Evolutionary conservation across 805 yeast genomes (phyloP), one percentile per base, ranked within the genome.

Genomic region (Ogataea trehaloabstinens): DNA sequence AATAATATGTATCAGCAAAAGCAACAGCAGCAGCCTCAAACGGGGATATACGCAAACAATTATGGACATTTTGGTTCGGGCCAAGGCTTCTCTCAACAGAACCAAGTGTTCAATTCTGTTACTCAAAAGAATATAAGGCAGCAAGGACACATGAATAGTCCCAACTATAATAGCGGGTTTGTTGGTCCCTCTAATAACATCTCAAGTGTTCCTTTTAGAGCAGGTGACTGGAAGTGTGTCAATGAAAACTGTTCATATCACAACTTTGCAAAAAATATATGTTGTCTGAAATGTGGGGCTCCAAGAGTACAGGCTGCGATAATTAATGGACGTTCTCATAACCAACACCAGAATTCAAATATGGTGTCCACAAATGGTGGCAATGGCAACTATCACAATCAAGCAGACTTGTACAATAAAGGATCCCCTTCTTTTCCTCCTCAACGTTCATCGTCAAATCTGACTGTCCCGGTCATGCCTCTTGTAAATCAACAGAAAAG

Each of bases 211-310:
- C 96, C 96, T 21, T 90, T 90, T 64, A 75, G 97, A 52, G 96
- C 96, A 3, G 96, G 96, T 37, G 97, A 89, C 64, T 90, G 96
- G 96, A 89, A 88, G 61, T 90, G 96, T 67, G 70, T 76, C 19
- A 79, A 76, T 46, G 90, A 83, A 39, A 69, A 76, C 19, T 90
- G 96, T 60, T 73, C 80, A 24, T 90, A 90, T 61, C 96, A 89
- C 62, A 89, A 89, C 61, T 89, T 89, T 70, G 96, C 96, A 3
- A 89, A 89, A 56, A 89, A 89, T 60, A 70, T 86, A 41, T 79
- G 82, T 41, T 89, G 97, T 59, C 71, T 89, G 57, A 82, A 91
- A 58, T 89, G 97, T 65, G 95, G 95, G 4, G 84, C 86, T 1
- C 81, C 90, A 31, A 77, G 83, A 21, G 61, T 55, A 15, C 60